Conservation (phyloP, 345 rosid species). For the Aethionema arabicum region DNA sequence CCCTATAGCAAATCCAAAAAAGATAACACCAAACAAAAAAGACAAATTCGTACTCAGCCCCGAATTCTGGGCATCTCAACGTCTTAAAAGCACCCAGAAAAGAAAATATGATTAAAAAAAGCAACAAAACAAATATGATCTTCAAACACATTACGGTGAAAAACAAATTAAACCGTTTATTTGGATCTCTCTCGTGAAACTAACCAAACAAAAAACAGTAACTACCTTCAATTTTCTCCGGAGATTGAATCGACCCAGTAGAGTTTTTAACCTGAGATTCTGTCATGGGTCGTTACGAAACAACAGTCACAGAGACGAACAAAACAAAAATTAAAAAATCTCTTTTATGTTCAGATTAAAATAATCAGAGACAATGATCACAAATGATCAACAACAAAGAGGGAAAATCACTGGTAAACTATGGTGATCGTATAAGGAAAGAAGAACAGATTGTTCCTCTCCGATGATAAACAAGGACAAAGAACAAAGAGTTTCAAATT, state of each 20-base stretch:
- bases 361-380: slow-evolving; percentile 32
- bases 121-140: slow-evolving; percentile 2
- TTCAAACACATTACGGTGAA: slow-evolving; percentile 29
- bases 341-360: slow-evolving; percentile 12
- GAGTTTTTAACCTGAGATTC: slow-evolving; percentile 60
- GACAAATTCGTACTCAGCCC: slow-evolving; percentile 17
- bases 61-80: not conserved
- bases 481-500: slow-evolving; percentile 29
- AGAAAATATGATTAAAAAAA: slow-evolving; percentile 12
- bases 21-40: slow-evolving; percentile 20
- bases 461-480: slow-evolving; percentile 21
- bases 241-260: slow-evolving; percentile 57
- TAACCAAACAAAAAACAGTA: not conserved
- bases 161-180: slow-evolving; percentile 3
- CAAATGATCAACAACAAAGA: slow-evolving; percentile 34
- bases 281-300: slow-evolving; percentile 51
- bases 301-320: slow-evolving; percentile 21
- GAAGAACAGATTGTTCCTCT: not conserved
- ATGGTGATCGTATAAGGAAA: slow-evolving; percentile 3
- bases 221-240: slow-evolving; percentile 65
- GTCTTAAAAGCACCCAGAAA: not conserved
- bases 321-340: slow-evolving; percentile 8
- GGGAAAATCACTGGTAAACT: not conserved
- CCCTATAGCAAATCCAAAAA: slow-evolving; percentile 16
- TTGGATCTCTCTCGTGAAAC: slow-evolving; percentile 33